A percentile compares a stretch with the other conserved stretches of the same genome.
Evolutionary conservation across 345 rosid species (phyloP).

Genomic region (Gossypium turneri): DNA sequence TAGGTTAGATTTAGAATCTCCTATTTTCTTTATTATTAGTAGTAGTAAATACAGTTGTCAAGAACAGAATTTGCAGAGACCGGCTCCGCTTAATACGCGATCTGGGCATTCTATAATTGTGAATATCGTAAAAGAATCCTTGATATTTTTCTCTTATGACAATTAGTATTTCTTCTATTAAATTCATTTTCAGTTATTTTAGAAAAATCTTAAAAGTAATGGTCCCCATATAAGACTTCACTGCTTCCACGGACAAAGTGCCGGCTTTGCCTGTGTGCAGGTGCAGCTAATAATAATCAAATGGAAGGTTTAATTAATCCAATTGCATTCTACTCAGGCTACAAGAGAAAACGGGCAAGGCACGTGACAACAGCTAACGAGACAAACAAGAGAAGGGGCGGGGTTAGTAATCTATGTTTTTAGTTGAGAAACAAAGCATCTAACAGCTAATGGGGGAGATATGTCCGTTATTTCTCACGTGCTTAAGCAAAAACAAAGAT

Average conservation of each 20-base stretch:
- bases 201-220: neutral
- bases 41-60: neutral
- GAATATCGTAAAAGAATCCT: neutral
- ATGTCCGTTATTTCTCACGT: too few species aligned
- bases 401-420: neutral
- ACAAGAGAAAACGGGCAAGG: neutral
- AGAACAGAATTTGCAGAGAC: neutral
- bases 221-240: neutral
- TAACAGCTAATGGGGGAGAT: neutral
- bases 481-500: too few species aligned
- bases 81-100: neutral
- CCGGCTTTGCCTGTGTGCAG: neutral
- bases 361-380: neutral
- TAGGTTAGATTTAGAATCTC: neutral
- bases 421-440: neutral
- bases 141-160: neutral
- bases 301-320: too few species aligned
- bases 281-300: neutral
- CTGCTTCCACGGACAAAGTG: neutral
- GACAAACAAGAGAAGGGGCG: neutral
- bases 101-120: neutral
- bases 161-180: neutral
- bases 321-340: neutral
- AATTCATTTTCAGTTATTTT: neutral
- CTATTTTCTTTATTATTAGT: neutral